A percentile compares a stretch with the other conserved stretches of the same genome.
Evolutionary conservation across 768 basidiomycete genomes (phyloP).

Genomic region (Russula olivacea): DNA sequence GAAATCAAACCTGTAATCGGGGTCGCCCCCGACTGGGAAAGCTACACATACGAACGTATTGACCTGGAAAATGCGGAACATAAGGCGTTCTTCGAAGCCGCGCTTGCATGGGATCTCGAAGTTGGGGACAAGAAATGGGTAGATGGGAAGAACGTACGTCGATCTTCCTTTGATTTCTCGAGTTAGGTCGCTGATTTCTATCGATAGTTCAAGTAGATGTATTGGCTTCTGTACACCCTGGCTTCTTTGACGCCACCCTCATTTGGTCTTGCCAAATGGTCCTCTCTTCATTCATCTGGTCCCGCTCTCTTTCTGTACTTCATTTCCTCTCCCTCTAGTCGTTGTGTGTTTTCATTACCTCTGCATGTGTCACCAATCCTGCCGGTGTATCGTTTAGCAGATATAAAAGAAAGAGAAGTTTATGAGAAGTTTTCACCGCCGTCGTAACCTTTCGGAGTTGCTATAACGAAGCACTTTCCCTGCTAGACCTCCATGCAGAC

Average conservation of each 20-base stretch:
- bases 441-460: not conserved
- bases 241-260: conserved; percentile 1
- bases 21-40: conserved; percentile 89
- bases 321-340: not conserved
- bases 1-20: conserved; percentile 65
- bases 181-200: conserved; percentile 2
- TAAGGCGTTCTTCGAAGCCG: conserved; percentile 88
- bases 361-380: conserved; percentile 4
- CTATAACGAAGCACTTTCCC: not conserved
- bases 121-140: conserved; percentile 85
- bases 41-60: conserved; percentile 73
- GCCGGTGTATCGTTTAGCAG: conserved; percentile 14
- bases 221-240: not conserved
- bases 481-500: not conserved
- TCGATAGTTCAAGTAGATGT: conserved; percentile 32
- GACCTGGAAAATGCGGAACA: conserved; percentile 68
- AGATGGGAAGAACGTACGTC: conserved; percentile 83
- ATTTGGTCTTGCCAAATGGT: conserved; percentile 6
- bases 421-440: not conserved
- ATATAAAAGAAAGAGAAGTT: conserved; percentile 6
- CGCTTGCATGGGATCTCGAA: conserved; percentile 90
- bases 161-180: not conserved
- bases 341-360: conserved; percentile 3
- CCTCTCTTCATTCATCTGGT: not conserved
- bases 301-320: not conserved